A percentile compares a stretch with the other conserved stretches of the same genome.
These are phyloP conservation scores for Dunaliella primolecta DNA, from an alignment of 139 green algal genomes.

Conservation along the genomic window DNA sequence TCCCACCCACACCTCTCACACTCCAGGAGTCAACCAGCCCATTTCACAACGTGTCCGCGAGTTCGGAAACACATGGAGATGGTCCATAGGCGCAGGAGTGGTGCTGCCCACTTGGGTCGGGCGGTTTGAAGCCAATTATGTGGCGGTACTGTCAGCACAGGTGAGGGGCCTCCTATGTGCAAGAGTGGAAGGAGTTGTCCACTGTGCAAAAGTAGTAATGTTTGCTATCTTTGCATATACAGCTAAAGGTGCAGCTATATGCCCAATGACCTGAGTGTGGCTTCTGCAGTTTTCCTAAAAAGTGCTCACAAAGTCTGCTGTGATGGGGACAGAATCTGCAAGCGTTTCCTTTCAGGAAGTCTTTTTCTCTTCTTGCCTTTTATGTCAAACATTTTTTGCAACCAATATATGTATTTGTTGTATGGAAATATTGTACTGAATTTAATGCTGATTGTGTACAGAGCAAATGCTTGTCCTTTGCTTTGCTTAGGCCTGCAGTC, in stretches of 20 bases:
- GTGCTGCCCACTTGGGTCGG: conserved; percentile 54
- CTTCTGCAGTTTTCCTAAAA: too few species aligned
- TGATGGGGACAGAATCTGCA: too few species aligned
- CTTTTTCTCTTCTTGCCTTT: too few species aligned
- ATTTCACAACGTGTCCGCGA: neutral
- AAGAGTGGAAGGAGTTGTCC: neutral
- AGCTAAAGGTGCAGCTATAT: neutral
- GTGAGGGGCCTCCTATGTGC: neutral
- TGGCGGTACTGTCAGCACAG: conserved; percentile 39
- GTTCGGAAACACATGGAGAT: conserved; percentile 29
- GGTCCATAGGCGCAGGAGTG: conserved; percentile 48
- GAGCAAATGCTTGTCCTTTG: too few species aligned
- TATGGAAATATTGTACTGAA: too few species aligned
- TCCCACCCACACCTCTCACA: too few species aligned
- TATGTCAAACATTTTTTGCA: too few species aligned
- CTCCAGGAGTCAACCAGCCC: conserved; percentile 1
- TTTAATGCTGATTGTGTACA: neutral
- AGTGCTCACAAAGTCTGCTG: too few species aligned
- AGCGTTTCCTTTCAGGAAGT: too few species aligned
- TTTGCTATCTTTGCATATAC: neutral
- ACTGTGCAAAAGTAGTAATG: neutral
- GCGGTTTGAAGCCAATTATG: conserved; percentile 60
- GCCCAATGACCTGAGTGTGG: neutral
- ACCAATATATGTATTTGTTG: too few species aligned
- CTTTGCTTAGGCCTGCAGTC: too few species aligned